Percentiles rank a stretch among this genome's conserved stretches.
These are phyloP conservation scores for Wickerhamiella slavikovae DNA, from an alignment of 805 yeast species.

Conservation along the genomic window DNA sequence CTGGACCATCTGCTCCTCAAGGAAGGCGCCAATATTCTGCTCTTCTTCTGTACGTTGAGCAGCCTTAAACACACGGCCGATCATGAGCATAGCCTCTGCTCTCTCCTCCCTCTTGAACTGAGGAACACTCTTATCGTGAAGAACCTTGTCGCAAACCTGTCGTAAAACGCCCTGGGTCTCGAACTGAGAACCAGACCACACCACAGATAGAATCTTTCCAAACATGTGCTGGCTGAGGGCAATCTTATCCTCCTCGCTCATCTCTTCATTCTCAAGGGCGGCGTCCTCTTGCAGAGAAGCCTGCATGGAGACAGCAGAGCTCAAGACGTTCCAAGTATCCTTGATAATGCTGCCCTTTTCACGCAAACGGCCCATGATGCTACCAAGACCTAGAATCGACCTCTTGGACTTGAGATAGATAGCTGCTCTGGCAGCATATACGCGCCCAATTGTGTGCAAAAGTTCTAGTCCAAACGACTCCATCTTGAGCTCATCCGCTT, in stretches of 20 bases:
- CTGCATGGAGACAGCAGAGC: conserved; percentile 80
- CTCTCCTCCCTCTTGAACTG: conserved; percentile 43
- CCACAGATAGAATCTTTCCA: conserved; percentile 81
- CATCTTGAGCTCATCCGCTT: conserved; percentile 77
- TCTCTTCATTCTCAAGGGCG: conserved; percentile 42
- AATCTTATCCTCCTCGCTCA: conserved; percentile 39
- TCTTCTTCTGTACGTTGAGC: conserved; percentile 68
- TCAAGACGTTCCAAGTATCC: conserved; percentile 63
- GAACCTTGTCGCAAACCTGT: conserved; percentile 61
- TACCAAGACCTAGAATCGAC: conserved; percentile 62
- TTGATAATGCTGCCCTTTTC: conserved; percentile 70
- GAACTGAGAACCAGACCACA: conserved; percentile 84
- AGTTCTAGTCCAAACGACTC: conserved; percentile 91
- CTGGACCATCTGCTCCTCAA: conserved; percentile 83
- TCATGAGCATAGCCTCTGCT: conserved; percentile 55
- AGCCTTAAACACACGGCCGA: conserved; percentile 48
- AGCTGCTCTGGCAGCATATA: conserved; percentile 55
- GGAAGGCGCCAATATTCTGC: conserved; percentile 72
- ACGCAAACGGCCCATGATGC: conserved; percentile 59
- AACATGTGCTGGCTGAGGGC: conserved; percentile 65
- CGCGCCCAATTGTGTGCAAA: conserved; percentile 54
- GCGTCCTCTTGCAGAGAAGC: conserved; percentile 52
- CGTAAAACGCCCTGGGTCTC: conserved; percentile 67
- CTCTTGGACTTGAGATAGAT: conserved; percentile 55
- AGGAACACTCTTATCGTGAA: conserved; percentile 45